These are phyloP conservation scores for Chalaropsis ovoidea DNA, from an alignment of 2,329 filamentous ascomycete genomes.

Conservation along the genomic window DNA sequence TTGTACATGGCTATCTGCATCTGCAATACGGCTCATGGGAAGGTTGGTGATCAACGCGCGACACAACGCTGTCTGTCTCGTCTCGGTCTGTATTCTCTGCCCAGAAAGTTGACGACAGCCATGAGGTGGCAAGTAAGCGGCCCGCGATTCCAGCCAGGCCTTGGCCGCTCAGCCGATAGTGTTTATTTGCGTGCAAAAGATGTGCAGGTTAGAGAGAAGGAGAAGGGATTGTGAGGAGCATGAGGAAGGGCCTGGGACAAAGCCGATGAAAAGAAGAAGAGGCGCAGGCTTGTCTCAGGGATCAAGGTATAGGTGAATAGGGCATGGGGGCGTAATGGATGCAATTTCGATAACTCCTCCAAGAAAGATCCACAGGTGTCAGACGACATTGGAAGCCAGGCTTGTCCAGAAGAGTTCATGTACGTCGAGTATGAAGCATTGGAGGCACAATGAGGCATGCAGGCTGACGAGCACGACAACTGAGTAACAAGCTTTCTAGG, in stretches of 20 bases:
- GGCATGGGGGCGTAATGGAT: background rate
- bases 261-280: background rate
- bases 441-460: background rate
- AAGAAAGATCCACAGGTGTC: background rate
- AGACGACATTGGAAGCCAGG: background rate
- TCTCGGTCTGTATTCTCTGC: background rate
- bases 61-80: background rate
- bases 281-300: background rate
- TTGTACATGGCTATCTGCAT: too few species aligned
- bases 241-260: background rate
- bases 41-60: too few species aligned
- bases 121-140: background rate
- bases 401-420: background rate
- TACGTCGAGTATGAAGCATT: background rate
- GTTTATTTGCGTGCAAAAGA: background rate
- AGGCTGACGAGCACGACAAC: background rate
- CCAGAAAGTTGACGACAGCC: background rate
- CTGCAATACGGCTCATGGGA: background rate
- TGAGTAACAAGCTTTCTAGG: background rate
- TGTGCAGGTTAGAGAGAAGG: too few species aligned
- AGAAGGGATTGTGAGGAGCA: background rate
- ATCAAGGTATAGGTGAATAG: background rate
- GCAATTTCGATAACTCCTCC: slow-evolving; percentile 6
- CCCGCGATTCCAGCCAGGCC: background rate
- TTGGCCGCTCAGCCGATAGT: background rate